phyloP scores from a whole-genome alignment of 2,329 filamentous ascomycete species.

The Cryphonectria carpinicola region DNA sequence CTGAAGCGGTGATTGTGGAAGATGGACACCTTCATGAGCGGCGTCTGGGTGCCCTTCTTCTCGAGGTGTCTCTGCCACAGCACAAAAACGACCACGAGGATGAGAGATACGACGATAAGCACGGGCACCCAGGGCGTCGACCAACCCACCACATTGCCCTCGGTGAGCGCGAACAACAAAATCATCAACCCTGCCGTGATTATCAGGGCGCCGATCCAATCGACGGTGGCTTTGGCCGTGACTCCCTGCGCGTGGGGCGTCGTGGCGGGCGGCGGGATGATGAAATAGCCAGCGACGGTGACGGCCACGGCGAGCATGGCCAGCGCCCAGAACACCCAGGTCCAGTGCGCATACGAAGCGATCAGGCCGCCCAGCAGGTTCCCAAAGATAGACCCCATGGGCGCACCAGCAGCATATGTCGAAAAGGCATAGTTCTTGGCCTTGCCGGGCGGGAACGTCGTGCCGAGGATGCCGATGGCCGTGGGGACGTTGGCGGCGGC shows the following conservation, averaged over 20 bases:
- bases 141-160: conserved; percentile 74
- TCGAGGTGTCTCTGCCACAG: conserved; percentile 66
- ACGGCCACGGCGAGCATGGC: conserved; percentile 63
- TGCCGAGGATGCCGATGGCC: conserved; percentile 70
- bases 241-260: conserved; percentile 35
- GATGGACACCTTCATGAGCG: conserved; percentile 69
- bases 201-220: conserved; percentile 68
- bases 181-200: conserved; percentile 66
- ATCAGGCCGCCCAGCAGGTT: conserved; percentile 68
- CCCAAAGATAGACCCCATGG: conserved; percentile 66
- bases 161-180: conserved; percentile 68
- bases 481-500: conserved; percentile 73
- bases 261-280: conserved; percentile 59
- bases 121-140: conserved; percentile 62
- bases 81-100: conserved; percentile 60
- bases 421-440: conserved; percentile 74
- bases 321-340: conserved; percentile 69
- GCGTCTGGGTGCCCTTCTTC: conserved; percentile 50
- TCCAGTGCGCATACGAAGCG: conserved; percentile 65
- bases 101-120: conserved; percentile 60
- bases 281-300: conserved; percentile 58
- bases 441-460: conserved; percentile 68
- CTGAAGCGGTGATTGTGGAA: conserved; percentile 64
- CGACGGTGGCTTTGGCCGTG: conserved; percentile 53
- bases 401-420: conserved; percentile 66